Evolutionary conservation across 805 yeast species (phyloP).

Genomic region (Wickerhamomyces silvicola): DNA sequence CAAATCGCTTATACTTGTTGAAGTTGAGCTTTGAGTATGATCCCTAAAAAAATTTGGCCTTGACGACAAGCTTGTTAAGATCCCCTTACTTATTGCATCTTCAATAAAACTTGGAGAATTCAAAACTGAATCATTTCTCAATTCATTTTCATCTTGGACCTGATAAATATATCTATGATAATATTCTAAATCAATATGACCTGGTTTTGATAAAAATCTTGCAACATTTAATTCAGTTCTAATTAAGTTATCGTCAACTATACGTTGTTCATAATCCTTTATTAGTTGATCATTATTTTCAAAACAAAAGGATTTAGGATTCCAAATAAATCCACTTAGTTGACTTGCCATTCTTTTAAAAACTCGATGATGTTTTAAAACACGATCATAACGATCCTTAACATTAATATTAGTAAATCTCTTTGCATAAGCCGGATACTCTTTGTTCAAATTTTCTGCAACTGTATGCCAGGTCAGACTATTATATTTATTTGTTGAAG

Average conservation of each 20-base stretch:
- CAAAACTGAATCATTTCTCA: conserved; percentile 11
- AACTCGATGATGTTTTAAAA: conserved; percentile 20
- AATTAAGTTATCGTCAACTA: conserved; percentile 10
- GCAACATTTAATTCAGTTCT: conserved; percentile 13
- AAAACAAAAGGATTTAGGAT: conserved; percentile 16
- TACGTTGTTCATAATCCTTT: conserved; percentile 10
- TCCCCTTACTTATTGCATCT: conserved; percentile 19
- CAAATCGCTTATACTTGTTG: neutral
- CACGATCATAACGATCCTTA: conserved; percentile 22
- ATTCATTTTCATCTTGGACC: conserved; percentile 5
- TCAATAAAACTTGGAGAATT: conserved; percentile 18
- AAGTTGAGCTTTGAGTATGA: neutral
- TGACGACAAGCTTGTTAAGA: conserved; percentile 10
- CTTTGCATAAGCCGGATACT: conserved; percentile 20
- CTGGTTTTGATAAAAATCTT: conserved; percentile 18
- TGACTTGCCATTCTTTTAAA: conserved; percentile 18
- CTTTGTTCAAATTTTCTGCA: conserved; percentile 21
- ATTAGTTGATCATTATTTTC: conserved; percentile 10
- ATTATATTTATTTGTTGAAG: conserved; percentile 8
- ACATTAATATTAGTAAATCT: conserved; percentile 23
- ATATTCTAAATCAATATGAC: conserved; percentile 22
- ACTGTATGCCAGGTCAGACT: conserved; percentile 21
- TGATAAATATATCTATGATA: conserved; percentile 19
- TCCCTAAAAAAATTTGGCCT: conserved; percentile 10
- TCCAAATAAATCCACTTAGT: conserved; percentile 18